Base-by-base conservation (phyloP, 2,329 filamentous ascomycete species). In the Apiospora rasikravindrae region DNA sequence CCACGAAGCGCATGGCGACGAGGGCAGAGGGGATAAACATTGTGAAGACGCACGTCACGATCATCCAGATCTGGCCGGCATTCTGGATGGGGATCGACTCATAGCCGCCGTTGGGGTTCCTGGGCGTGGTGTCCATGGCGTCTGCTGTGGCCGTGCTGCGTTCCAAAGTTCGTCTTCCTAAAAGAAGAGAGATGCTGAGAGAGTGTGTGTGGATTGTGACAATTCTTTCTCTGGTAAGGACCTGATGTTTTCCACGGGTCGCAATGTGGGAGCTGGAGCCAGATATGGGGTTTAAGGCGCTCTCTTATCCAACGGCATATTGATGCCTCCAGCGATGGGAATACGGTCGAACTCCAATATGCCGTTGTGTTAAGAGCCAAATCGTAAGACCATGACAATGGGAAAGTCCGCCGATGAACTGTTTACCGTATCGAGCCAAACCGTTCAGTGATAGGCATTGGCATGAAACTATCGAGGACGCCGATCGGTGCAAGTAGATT, bases 31-130 rank as follows among this genome's bases (percentile, higher is more conserved):
- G 72, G 1, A 73, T 26, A 22, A 73, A 2, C 3, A 73, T 70
- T 22, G 66, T 69, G 0, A 71, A 7, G 2, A 69, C 49, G 19
- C 67, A 73, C 1, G 44, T 57, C 19, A 57, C 61, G 1, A 73
- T 70, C 44, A 71, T 57, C 26, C 53, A 53, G 33, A 70, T 42
- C 53, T 73, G 72, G 26, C 70, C 70, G n/a, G 33, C 24, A 66
- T 70, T 70, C n/a, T 71, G 42, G 24, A 73, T 70, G 22, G 72
- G 70, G 14, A 73, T 69, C 14, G 69, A 64, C 47, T 71, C 70
- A n/a, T 71, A 71, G 24, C 42, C 42, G 29, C 24, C 66, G 19
- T 16, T 37, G 45, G 24, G 6, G 26, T 19, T 49, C 26, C 4
- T 16, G 40, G 66, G 42, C 14, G 42, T 26, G 37, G 64, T 24